Conservation (phyloP, 176 grass and related monocot genomes). For the Tillandsia fasciculata region DNA sequence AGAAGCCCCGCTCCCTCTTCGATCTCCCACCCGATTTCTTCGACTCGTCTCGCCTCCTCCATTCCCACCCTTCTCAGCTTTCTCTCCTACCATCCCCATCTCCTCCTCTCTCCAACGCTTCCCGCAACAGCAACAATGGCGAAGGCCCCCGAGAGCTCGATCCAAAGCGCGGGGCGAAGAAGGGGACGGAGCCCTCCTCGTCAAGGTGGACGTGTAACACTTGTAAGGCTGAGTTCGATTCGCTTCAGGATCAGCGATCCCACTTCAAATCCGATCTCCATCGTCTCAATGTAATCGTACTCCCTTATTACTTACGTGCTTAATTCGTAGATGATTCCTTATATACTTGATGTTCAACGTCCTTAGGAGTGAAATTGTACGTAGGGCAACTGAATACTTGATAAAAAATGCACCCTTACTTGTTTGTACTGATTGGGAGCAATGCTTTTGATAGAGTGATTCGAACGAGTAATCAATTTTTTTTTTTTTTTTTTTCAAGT, state of each 20-base stretch:
- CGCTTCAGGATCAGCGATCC: slow-evolving; percentile 74
- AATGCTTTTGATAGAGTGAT: no score
- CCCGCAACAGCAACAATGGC: not conserved
- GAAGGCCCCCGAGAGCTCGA: not conserved
- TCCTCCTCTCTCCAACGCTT: not conserved
- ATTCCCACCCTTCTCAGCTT: slow-evolving; percentile 24
- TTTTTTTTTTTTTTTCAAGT: no score
- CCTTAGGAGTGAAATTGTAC: not conserved
- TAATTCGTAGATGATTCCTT: not conserved
- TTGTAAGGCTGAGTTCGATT: slow-evolving; percentile 72
- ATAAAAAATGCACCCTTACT: no score
- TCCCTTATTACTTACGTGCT: not conserved
- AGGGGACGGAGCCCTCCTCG: slow-evolving; percentile 19
- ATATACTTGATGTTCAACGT: not conserved
- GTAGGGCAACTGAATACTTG: not conserved
- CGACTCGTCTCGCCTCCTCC: slow-evolving; percentile 38
- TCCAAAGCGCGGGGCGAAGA: not conserved
- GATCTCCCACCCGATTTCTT: slow-evolving; percentile 64
- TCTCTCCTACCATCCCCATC: slow-evolving; percentile 11
- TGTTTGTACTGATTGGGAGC: no score
- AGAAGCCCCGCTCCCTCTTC: slow-evolving; percentile 63
- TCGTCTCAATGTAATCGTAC: slow-evolving; percentile 63
- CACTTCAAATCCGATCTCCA: slow-evolving; percentile 99
- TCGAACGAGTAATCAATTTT: no score
- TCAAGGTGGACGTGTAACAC: slow-evolving; percentile 86